Evolutionary conservation across 164 flowering plant species (phyloP).

Genomic region (Berberis vulgaris): DNA sequence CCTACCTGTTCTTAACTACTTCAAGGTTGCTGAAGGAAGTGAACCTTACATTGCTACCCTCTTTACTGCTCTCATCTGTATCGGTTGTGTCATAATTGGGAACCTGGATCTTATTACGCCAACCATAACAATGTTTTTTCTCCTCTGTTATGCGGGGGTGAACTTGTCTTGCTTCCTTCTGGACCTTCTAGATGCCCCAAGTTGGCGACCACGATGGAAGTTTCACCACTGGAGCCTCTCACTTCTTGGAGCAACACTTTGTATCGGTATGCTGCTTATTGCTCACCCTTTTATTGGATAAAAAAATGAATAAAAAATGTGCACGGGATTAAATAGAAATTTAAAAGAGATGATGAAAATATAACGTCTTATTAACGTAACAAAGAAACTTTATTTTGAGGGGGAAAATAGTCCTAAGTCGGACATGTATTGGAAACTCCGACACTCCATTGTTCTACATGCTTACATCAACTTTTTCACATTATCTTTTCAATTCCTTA

Average conservation of each 20-base stretch:
- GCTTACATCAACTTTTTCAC: too few species aligned
- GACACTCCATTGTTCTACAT: too few species aligned
- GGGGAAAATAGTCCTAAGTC: too few species aligned
- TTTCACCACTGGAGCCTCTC: conserved; percentile 99
- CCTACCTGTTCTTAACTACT: conserved; percentile 90
- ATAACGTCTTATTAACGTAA: too few species aligned
- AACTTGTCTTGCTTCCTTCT: conserved; percentile 97
- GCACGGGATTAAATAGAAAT: too few species aligned
- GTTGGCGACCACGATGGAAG: conserved; percentile 99
- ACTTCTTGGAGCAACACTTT: conserved; percentile 82
- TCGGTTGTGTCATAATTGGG: conserved; percentile 84
- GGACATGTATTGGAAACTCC: too few species aligned
- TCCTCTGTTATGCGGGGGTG: conserved; percentile 92
- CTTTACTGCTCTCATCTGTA: conserved; percentile 87
- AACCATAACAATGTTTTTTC: conserved; percentile 94
- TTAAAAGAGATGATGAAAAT: too few species aligned
- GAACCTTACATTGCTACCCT: conserved; percentile 92
- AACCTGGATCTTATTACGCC: conserved; percentile 96
- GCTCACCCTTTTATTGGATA: neutral
- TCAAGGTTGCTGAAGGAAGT: conserved; percentile 81
- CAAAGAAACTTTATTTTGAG: too few species aligned
- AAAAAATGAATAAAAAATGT: too few species aligned
- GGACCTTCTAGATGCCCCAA: conserved; percentile 98
- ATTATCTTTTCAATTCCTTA: too few species aligned
- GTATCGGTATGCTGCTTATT: conserved; percentile 54